Evolutionary conservation across 805 yeast species (phyloP), one percentile per base, ranked within the genome.

Genomic region (Priceomyces melissophilus): DNA sequence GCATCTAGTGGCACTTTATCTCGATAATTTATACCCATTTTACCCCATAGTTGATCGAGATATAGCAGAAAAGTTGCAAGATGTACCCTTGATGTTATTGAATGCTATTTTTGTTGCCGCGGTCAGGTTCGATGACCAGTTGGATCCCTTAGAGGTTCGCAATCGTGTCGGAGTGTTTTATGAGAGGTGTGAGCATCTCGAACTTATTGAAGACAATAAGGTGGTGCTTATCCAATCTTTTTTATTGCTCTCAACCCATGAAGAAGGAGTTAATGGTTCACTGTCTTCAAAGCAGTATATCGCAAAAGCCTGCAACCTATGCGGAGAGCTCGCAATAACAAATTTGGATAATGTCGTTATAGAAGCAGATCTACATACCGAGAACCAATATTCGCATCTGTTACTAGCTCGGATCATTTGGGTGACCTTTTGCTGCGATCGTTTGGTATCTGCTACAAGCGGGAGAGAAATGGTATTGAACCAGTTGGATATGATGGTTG

Each of bases 201-300:
- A 57, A 32, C 41, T 55, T 8, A 48, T 46, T 7, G 64, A 59
- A 30, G 44, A 43, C 2, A 54, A 57, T 34, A 60, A 60, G 27
- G 46, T 60, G n/a, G 44, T 57, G 1, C 43, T 60, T 31, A 54
- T 59, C 25, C 64, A 60, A 42, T 31, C 60, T 1, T 58, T 42
- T 31, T 33, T 57, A 9, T 40, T 60, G 26, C 37, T 59, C 29
- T 53, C 59, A 39, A 44, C 50, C 9, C 60, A 60, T 28, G 65
- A 60, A 39, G 65, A 60, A 34, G 53, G 60, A 2, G 53, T 59
- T 3, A 44, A 54, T 25, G 65, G 65, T 1, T 45, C 64, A 1
- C 50, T 50, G 13, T 30, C 44, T 3, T 48, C 63, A 3, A 46
- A 59, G 29, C 53, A 49, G 28, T 53, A 52, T 20, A 34, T 56